Evolutionary conservation across 2,329 filamentous ascomycete genomes (phyloP), one percentile per base, ranked within the genome.

Genomic region (Xylogone sp.): DNA sequence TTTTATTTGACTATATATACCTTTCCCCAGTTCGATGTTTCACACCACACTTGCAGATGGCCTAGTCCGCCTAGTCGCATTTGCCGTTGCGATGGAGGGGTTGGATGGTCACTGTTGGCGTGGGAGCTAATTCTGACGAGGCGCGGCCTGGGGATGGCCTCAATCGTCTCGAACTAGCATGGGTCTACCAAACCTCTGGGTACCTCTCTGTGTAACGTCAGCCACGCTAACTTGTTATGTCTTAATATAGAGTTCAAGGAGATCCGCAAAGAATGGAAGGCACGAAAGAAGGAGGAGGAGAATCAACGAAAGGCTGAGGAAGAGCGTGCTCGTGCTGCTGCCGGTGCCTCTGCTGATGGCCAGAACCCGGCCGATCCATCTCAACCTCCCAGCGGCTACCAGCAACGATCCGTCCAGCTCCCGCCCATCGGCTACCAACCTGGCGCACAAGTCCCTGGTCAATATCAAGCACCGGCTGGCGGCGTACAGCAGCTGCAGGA

Each of bases 221-320:
- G 39, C 50, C 55, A 52, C 54, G 49, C 58, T 59, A 60, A 62
- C 54, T 50, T 54, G 56, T 61, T 57, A 54, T 51, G 50, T 56
- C 53, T 54, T 64, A 39, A 39, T 5, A 59, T 66, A 97, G 94
- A 97, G 71, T 97, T 99, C 75, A 99, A 99, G 69, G 94, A 99
- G 67, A 97, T 97, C 54, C 88, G 94, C 57, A 97, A 97, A 68
- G 93, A 97, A 67, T 99, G 94, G 94, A 99, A 97, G 76, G 89
- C 90, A 39, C 90, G 94, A 65, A 97, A 97, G 83, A 99, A 99
- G 89, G 94, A 97, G 69, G 93, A 97, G 63, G 93, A 97, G 59
- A 86, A 86, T 48, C 80, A 84, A 62, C 88, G 92, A 65, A 97
- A 97, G 76, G 88, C 87, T 12, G 90, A 92, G 9, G 93, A 97